These are phyloP conservation scores for Dacryopinax spathularia DNA, from an alignment of 768 basidiomycete species.

Conservation along the genomic window DNA sequence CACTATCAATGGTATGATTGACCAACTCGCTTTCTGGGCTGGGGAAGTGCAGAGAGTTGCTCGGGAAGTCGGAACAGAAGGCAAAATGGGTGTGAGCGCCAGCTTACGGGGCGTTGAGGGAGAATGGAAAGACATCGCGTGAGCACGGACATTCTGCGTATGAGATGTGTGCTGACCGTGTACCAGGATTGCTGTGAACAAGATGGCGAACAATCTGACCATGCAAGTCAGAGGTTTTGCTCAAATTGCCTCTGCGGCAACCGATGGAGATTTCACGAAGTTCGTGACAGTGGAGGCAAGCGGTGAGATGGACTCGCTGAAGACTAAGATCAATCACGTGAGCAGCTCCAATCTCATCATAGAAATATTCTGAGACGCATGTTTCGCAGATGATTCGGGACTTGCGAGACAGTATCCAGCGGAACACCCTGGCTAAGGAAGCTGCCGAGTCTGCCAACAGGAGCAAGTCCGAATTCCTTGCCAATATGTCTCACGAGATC, in stretches of 20 bases:
- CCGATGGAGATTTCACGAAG: conserved; percentile 95
- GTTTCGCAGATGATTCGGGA: conserved; percentile 94
- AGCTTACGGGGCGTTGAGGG: conserved; percentile 95
- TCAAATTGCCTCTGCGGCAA: conserved; percentile 94
- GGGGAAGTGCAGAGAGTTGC: conserved; percentile 89
- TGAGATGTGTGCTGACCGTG: neutral
- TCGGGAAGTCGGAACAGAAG: conserved; percentile 92
- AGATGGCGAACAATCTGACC: conserved; percentile 93
- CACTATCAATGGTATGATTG: conserved; percentile 88
- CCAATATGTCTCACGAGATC: conserved; percentile 97
- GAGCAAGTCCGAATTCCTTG: conserved; percentile 94
- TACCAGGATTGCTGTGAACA: conserved; percentile 80
- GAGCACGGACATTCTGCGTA: conserved; percentile 22
- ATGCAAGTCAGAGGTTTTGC: conserved; percentile 98
- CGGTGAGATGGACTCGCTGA: conserved; percentile 98
- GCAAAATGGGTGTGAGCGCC: conserved; percentile 95
- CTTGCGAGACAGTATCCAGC: conserved; percentile 89
- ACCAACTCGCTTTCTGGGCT: conserved; percentile 53
- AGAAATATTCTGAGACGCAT: conserved; percentile 14
- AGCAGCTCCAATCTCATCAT: neutral
- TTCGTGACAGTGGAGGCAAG: conserved; percentile 98
- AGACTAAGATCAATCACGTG: conserved; percentile 80
- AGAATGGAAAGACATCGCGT: conserved; percentile 99
- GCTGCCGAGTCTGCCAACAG: conserved; percentile 96
- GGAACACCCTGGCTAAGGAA: conserved; percentile 94